These are phyloP conservation scores for Acanthochlamys bracteata DNA, from an alignment of 106 monocot genomes.

Conservation along the genomic window DNA sequence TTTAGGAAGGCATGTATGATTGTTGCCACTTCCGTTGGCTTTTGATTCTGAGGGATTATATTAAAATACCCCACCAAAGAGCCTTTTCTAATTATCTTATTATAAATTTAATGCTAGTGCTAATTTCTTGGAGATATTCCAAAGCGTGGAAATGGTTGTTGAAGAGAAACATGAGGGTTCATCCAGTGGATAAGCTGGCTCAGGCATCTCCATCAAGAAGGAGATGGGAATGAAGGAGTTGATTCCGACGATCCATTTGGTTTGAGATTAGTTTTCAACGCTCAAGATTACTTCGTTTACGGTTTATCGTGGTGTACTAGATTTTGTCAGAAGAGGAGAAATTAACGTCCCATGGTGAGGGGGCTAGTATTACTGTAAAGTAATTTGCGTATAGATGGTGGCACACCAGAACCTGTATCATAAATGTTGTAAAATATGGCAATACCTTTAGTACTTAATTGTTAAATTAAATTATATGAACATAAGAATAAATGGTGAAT, in stretches of 20 bases:
- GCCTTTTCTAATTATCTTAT: conserved; percentile 42
- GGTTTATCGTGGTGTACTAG: too few relatives aligned
- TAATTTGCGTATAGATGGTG: too few relatives aligned
- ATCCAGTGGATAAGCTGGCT: conserved; percentile 80
- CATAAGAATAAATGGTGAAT: too few relatives aligned
- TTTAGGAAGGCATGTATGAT: conserved; percentile 77
- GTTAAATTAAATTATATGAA: too few relatives aligned
- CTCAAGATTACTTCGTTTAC: too few relatives aligned
- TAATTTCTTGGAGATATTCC: conserved; percentile 49
- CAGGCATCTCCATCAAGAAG: conserved; percentile 35
- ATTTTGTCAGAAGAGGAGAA: too few relatives aligned
- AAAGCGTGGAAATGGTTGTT: conserved; percentile 18
- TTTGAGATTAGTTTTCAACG: too few relatives aligned
- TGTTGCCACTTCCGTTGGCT: conserved; percentile 32
- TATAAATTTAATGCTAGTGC: conserved; percentile 23
- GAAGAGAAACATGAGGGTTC: conserved; percentile 27
- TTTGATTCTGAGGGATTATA: background rate
- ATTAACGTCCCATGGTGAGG: too few relatives aligned
- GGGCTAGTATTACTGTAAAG: too few relatives aligned
- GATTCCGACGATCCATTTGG: conserved; percentile 26
- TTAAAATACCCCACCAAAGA: conserved; percentile 1
- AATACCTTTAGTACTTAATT: too few relatives aligned
- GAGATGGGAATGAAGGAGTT: conserved; percentile 11
- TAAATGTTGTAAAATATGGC: too few relatives aligned
- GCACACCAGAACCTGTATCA: too few relatives aligned